These are phyloP conservation scores for Papiliotrema nemorosa DNA, from an alignment of 1,284 basidiomycete genomes.

Conservation along the genomic window DNA sequence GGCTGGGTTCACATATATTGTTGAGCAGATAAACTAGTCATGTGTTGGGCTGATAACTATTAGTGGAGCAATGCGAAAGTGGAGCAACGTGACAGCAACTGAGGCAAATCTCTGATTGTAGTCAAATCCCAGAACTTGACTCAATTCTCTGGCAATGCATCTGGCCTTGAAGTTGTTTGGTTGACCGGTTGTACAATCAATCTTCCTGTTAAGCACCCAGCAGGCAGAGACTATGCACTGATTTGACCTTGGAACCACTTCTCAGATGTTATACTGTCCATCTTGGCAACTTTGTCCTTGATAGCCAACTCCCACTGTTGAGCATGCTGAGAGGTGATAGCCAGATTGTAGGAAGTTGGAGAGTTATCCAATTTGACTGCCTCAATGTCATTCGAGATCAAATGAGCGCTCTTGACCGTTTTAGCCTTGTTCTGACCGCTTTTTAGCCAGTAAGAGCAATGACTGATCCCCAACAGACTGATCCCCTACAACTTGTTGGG, in stretches of 20 bases:
- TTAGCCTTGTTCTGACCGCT: no score
- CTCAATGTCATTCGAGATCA: no score
- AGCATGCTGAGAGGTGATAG: constrained; percentile 7
- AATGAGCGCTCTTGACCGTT: no score
- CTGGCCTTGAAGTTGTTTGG: constrained; percentile 12
- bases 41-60: no score
- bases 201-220: constrained; percentile 16
- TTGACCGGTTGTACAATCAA: constrained; percentile 12
- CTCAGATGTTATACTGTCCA: constrained; percentile 21
- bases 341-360: neutral
- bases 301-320: constrained; percentile 17
- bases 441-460: no score
- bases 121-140: constrained; percentile 16
- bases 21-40: no score
- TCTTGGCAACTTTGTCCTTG: constrained; percentile 14
- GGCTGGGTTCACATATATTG: no score
- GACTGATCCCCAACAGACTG: no score
- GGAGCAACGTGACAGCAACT: no score
- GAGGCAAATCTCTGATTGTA: constrained; percentile 18
- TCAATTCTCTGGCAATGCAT: constrained; percentile 13
- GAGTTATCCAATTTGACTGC: neutral
- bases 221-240: neutral
- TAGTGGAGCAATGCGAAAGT: no score
- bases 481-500: no score
- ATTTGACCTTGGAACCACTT: neutral